A percentile compares a stretch with the other conserved stretches of the same genome.
Evolutionary conservation across 192 early-diverging fungal genomes (phyloP).

Genomic region (Paraglomus brasilianum): DNA sequence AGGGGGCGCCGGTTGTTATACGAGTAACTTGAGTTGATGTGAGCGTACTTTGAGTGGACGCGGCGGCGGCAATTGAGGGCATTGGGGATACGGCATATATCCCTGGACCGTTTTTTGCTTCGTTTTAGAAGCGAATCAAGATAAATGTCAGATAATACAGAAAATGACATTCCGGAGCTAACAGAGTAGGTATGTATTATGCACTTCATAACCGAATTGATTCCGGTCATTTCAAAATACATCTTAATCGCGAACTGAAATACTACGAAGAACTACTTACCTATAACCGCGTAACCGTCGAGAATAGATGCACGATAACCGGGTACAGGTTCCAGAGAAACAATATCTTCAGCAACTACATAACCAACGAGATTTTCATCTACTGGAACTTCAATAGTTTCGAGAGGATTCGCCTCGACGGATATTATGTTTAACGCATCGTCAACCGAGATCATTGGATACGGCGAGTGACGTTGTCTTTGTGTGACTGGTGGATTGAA

Average conservation of each 20-base stretch:
- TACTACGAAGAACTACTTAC: conserved; percentile 39
- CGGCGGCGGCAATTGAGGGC: conserved; percentile 54
- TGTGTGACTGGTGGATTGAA: conserved; percentile 48
- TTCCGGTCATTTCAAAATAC: too few relatives aligned
- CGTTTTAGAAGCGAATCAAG: background rate
- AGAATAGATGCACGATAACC: conserved; percentile 85
- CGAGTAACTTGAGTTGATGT: conserved; percentile 64
- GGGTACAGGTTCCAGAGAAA: conserved; percentile 74
- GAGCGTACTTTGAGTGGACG: conserved; percentile 36
- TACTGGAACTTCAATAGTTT: conserved; percentile 41
- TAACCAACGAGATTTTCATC: conserved; percentile 55
- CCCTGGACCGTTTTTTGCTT: conserved; percentile 78
- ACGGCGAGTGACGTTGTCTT: conserved; percentile 76
- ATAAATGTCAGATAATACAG: background rate
- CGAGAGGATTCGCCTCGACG: conserved; percentile 36
- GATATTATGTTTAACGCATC: conserved; percentile 63
- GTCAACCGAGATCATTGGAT: conserved; percentile 73
- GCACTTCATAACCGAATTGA: too few relatives aligned
- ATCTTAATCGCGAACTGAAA: background rate
- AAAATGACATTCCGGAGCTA: background rate
- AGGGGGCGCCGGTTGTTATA: conserved; percentile 84
- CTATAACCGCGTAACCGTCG: conserved; percentile 91
- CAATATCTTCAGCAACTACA: conserved; percentile 75
- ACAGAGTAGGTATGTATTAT: too few relatives aligned
- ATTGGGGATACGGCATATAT: conserved; percentile 64